Evolutionary conservation across 2,329 filamentous ascomycete species (phyloP).

Genomic region (Sordariomycetes sp.): DNA sequence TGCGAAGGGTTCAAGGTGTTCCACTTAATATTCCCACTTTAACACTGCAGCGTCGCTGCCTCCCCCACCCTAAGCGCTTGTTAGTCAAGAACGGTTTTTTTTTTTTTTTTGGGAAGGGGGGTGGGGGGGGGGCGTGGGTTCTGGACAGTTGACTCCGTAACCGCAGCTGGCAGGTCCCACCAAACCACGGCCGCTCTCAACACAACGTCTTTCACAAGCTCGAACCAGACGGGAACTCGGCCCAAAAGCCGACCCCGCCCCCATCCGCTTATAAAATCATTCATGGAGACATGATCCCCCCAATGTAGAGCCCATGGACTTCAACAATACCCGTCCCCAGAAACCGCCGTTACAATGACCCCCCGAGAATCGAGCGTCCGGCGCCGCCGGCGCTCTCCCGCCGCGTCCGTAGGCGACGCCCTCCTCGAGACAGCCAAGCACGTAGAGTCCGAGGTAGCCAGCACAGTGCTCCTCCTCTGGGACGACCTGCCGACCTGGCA

Average conservation of each 20-base stretch:
- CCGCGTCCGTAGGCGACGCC: constrained; percentile 12
- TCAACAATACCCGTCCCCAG: not conserved
- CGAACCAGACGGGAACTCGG: not conserved
- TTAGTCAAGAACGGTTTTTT: too few relatives aligned
- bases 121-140: too few relatives aligned
- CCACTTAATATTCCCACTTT: too few relatives aligned
- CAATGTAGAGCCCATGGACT: not conserved
- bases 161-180: not conserved
- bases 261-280: not conserved
- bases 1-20: too few relatives aligned
- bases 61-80: too few relatives aligned
- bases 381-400: constrained; percentile 1
- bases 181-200: not conserved
- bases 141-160: not conserved
- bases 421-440: constrained; percentile 10
- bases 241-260: not conserved
- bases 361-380: not conserved
- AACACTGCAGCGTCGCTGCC: too few relatives aligned
- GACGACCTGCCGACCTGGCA: constrained; percentile 46
- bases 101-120: too few relatives aligned
- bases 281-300: not conserved
- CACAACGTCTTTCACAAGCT: not conserved
- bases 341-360: not conserved
- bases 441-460: constrained; percentile 24
- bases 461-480: constrained; percentile 35